Base-by-base conservation (phyloP, 768 basidiomycete genomes). In the Multifurca ochricompacta region DNA sequence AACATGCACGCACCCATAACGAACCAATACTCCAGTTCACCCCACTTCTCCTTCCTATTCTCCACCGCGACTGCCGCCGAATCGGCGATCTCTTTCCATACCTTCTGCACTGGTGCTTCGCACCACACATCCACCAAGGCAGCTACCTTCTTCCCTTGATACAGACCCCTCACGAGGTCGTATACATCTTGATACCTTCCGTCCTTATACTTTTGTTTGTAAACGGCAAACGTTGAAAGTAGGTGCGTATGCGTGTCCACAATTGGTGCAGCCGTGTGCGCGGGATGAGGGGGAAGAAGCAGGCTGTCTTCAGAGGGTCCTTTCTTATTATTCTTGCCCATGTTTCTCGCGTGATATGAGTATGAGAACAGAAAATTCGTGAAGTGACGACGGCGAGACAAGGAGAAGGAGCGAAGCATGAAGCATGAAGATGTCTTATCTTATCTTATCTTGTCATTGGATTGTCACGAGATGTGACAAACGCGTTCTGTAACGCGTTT, bases 91-190 rank as follows among this genome's bases (percentile, higher is more conserved):
- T 83, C 83, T 61, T 72, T 78, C 87, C 87, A 91, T 6, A 72
- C 18, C 31, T 58, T 70, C 56, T 71, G 71, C 13, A 88, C 80
- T 0, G 89, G 85, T 0, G 85, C 85, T 63, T 91, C 91, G 60
- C 91, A 93, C 85, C 87, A 93, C 2, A 93, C 91, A 60, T 93
- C 91, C 6, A 93, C 81, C 49, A 92, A 74, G 5, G 81, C 76
- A 48, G 79, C 71, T 3, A 91, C 80, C 34, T 75, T 75, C 27
- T 77, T 76, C 9, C 70, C 78, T 1, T 63, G 67, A 62, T 85
- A 88, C 63, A 87, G 65, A 14, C 72, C 81, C 2, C 76, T 74
- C 5, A 85, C 77, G 59, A 92, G 87, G 35, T 85, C 85, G 65
- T 74, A 78, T n/a, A 87, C 71, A n/a, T 73, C 75, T 8, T 69